Base-by-base conservation (phyloP, 1,284 basidiomycete genomes). In the Cronartium ribicola region DNA sequence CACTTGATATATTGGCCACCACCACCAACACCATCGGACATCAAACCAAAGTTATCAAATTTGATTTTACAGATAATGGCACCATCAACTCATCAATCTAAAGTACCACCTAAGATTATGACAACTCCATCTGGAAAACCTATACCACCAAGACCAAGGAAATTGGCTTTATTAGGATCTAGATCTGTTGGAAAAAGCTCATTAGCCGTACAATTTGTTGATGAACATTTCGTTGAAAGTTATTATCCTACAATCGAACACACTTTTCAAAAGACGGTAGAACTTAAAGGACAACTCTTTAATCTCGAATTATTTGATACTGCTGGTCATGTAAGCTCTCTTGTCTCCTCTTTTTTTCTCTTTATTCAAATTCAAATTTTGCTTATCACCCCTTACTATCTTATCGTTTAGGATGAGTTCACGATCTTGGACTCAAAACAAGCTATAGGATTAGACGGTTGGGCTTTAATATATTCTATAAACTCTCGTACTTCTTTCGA, bases 261-360 rank as follows among this genome's bases (percentile, higher is more conserved):
- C 78, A 92, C 90, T 60, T 91, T 91, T 81, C 86, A 88, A 77
- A 97, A 96, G 85, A 86, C 85, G 63, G 87, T 98, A 82, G 87
- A 86, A 77, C 88, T 90, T 84, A 90, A 90, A 76, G 92, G 92
- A 70, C 85, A 87, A 60, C 89, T 94, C 78, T 98, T 92, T 80
- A 88, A 92, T 77, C 93, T 92, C 84, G 94, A 98, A 84, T 97
- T 99, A 84, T 92, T 98, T 80, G 96, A 99, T 83, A 97, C 94
- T 76, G 96, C 96, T 71, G 96, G 96, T 64, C 94, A 85, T 79
- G 84, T 84, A 46, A 77, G 83, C 55, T 71, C 6, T n/a, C 17
- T 41, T 39, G 22, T n/a, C 20, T 40, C 41, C 11, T 1, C 48
- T 36, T 40, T 67, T 57, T 67, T 55, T 51, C 8, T 55, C 20